Evolutionary conservation across 2,329 filamentous ascomycete species (phyloP), one percentile per base, ranked within the genome.

Genomic region (Colletotrichum liriopes): DNA sequence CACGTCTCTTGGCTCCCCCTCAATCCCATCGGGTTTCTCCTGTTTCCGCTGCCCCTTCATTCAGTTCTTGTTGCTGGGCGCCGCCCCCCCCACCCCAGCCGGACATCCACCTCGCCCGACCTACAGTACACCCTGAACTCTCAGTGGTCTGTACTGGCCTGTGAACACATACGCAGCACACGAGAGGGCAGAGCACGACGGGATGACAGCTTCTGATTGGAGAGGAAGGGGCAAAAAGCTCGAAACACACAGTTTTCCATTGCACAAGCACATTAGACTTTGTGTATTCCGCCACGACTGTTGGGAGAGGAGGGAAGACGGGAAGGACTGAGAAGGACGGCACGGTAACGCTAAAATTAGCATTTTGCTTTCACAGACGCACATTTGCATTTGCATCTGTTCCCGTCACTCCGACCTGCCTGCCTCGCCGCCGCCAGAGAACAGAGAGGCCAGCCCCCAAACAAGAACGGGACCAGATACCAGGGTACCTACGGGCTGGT

Each of bases 341-440:
- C 47, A 43, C 26, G 37, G 63, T 55, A 60, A 49, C 35, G 55
- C 63, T 61, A 61, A 61, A 60, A 59, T 71, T 67, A 67, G 67
- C n/a, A 69, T 41, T 65, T 51, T 51, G 37, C 16, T 35, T 51
- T 26, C 55, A 61, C 63, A 49, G 39, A 71, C 23, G 32, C 20
- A 37, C 59, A 51, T 51, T n/a, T 45, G 45, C 63, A 49, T 35
- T 37, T 55, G 35, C 61, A 20, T 64, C 35, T 64, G 45, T 20
- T 32, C 45, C 43, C 45, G 49, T 32, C 47, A 16, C 18, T 47
- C 11, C 41, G n/a, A 11, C 12, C n/a, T 5, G 29, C 8, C 20
- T 47, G 12, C 56, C 56, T 60, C 23, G 39, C 39, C 23, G 23
- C 56, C 14, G 41, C 37, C 37, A 11, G 51, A 65, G 49, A 65